phyloP scores from a whole-genome alignment of 371 early-diverging fungal species.

The Mucor velutinosus region DNA sequence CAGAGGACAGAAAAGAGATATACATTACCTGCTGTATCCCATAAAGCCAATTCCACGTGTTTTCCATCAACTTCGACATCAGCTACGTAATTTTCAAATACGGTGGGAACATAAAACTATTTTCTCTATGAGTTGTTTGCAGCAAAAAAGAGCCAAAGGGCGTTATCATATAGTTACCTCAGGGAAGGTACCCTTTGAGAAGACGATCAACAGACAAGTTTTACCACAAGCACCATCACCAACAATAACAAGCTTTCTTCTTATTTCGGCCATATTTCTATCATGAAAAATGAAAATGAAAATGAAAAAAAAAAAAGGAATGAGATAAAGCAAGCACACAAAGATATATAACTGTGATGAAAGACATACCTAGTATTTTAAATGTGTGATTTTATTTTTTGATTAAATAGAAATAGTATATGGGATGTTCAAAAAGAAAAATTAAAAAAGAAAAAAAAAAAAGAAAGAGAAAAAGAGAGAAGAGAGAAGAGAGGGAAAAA shows the following conservation, averaged over 20 bases:
- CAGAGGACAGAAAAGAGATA: background rate
- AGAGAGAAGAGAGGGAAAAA: constrained; percentile 5
- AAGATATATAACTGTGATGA: background rate
- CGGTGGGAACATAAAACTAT: constrained; percentile 89
- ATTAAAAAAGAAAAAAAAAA: constrained; percentile 2
- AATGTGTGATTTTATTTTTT: background rate
- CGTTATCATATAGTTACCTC: constrained; percentile 54
- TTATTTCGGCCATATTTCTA: constrained; percentile 75
- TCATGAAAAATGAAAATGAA: too few relatives aligned
- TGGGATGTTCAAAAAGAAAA: constrained; percentile 4
- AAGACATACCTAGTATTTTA: background rate
- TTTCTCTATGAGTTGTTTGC: background rate
- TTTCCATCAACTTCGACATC: constrained; percentile 93
- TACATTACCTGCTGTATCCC: constrained; percentile 95
- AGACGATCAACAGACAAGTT: constrained; percentile 93
- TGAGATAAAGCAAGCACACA: background rate
- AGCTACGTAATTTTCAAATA: constrained; percentile 96
- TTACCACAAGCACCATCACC: constrained; percentile 98
- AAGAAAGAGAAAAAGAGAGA: background rate
- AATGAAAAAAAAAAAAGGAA: background rate
- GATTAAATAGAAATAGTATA: background rate
- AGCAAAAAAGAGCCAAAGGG: background rate
- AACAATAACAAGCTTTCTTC: constrained; percentile 94
- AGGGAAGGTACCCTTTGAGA: constrained; percentile 89
- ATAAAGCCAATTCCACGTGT: constrained; percentile 92